phyloP scores from a whole-genome alignment of 805 yeast species.

The Yamadazyma phyllophila region DNA sequence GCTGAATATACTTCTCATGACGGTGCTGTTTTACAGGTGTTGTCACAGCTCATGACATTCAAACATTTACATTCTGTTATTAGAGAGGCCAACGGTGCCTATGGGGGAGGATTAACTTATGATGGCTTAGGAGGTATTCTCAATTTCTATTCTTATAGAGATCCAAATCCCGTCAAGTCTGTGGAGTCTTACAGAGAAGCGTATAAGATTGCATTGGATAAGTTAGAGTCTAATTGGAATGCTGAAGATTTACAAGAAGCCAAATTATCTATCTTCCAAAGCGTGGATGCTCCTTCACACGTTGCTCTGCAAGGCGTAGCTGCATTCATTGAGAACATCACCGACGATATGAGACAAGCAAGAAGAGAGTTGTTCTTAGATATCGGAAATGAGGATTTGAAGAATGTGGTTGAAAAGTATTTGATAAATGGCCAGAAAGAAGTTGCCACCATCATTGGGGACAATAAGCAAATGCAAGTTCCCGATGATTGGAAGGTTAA shows the following conservation, averaged over 20 bases:
- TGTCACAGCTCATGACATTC: constrained; percentile 77
- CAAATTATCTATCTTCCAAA: constrained; percentile 85
- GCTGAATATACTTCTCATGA: constrained; percentile 66
- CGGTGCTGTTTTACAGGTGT: constrained; percentile 81
- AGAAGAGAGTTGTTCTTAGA: constrained; percentile 75
- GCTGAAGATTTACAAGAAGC: constrained; percentile 80
- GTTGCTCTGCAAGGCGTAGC: constrained; percentile 74
- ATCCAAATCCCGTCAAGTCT: constrained; percentile 81
- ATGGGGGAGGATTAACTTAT: constrained; percentile 91
- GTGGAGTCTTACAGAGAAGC: constrained; percentile 55
- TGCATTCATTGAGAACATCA: constrained; percentile 64
- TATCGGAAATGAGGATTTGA: constrained; percentile 60
- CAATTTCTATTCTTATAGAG: constrained; percentile 87
- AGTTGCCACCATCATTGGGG: constrained; percentile 47
- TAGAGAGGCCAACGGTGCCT: constrained; percentile 96
- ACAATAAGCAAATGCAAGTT: constrained; percentile 24
- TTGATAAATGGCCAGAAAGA: constrained; percentile 30
- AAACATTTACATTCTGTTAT: constrained; percentile 84
- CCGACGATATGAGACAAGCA: constrained; percentile 74
- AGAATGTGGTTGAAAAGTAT: constrained; percentile 66
- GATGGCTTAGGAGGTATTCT: constrained; percentile 79
- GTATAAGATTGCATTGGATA: constrained; percentile 43
- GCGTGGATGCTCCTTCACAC: constrained; percentile 85
- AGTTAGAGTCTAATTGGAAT: constrained; percentile 48
- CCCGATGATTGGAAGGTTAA: constrained; percentile 24